Percentiles rank a stretch among this genome's conserved stretches.
Evolutionary conservation across 768 basidiomycete species (phyloP).

Genomic region (Trametes villosa): DNA sequence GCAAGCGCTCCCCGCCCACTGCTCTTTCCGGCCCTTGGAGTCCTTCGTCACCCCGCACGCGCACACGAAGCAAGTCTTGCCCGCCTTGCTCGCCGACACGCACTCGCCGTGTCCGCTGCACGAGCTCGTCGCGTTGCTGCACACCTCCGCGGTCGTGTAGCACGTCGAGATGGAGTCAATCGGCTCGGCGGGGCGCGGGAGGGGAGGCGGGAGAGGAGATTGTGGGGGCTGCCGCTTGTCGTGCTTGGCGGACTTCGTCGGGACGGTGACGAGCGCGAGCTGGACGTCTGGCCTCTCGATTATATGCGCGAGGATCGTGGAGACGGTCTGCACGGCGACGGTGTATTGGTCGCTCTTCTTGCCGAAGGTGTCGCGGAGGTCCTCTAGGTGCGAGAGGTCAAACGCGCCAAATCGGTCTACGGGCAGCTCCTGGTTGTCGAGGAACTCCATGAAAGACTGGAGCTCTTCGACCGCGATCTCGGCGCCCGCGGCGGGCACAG

Average conservation of each 20-base stretch:
- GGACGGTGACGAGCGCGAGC: constrained; percentile 59
- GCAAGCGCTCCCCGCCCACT: constrained; percentile 78
- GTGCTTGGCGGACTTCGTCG: constrained; percentile 38
- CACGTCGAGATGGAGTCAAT: constrained; percentile 67
- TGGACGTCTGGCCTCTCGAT: constrained; percentile 45
- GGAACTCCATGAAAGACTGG: constrained; percentile 55
- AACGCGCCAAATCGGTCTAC: constrained; percentile 61
- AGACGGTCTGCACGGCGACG: constrained; percentile 49
- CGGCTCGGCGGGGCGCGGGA: constrained; percentile 49
- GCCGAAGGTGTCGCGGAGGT: constrained; percentile 53
- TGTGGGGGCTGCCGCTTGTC: constrained; percentile 12
- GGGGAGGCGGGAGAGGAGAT: constrained; percentile 30
- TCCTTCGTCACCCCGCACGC: constrained; percentile 52
- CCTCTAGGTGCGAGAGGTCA: constrained; percentile 55
- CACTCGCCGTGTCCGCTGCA: constrained; percentile 80
- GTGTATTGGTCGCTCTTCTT: constrained; percentile 58
- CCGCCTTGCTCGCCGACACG: constrained; percentile 60
- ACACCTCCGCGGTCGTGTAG: constrained; percentile 55
- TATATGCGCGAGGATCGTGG: constrained; percentile 50
- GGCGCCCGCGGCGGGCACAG: constrained; percentile 42
- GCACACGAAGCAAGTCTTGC: constrained; percentile 54
- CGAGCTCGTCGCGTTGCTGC: constrained; percentile 60
- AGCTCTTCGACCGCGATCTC: constrained; percentile 47
- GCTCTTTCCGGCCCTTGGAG: constrained; percentile 58
- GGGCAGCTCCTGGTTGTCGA: constrained; percentile 49